Percentiles rank a stretch among this genome's conserved stretches.
These are phyloP conservation scores for Selenicereus undatus DNA, from an alignment of 148 eudicot genomes.

Conservation along the genomic window DNA sequence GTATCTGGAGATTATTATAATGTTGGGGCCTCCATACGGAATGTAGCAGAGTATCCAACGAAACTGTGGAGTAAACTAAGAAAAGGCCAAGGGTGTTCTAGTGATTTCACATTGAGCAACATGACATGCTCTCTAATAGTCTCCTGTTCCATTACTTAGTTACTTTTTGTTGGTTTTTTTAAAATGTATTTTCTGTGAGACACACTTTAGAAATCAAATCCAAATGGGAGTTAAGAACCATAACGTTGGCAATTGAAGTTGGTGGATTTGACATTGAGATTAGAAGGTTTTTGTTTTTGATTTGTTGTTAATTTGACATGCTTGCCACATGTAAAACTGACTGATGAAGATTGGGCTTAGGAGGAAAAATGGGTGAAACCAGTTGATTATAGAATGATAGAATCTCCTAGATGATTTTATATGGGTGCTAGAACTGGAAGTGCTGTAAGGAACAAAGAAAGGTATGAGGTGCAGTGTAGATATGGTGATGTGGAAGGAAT, in stretches of 20 bases:
- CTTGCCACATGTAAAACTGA: too few species aligned
- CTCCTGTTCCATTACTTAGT: neutral
- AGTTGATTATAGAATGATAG: neutral
- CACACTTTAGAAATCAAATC: neutral
- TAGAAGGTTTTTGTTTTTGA: neutral
- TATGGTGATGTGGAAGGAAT: neutral
- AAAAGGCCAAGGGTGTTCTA: neutral
- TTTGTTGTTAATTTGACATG: too few species aligned
- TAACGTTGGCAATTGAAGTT: neutral
- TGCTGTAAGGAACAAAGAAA: neutral
- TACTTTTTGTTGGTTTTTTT: neutral
- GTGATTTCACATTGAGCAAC: neutral
- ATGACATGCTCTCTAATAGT: neutral
- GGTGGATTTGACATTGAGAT: too few species aligned
- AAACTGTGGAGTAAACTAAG: neutral
- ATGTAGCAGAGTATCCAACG: neutral
- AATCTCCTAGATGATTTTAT: neutral
- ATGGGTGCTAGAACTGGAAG: neutral
- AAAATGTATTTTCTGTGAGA: neutral
- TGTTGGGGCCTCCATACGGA: neutral
- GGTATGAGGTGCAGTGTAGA: neutral
- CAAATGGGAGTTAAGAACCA: neutral
- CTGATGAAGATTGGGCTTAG: neutral
- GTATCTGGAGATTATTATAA: slow-evolving; percentile 24
- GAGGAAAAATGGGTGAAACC: neutral